Evolutionary conservation across 768 basidiomycete genomes (phyloP).

Genomic region (Exidia glandulosa): DNA sequence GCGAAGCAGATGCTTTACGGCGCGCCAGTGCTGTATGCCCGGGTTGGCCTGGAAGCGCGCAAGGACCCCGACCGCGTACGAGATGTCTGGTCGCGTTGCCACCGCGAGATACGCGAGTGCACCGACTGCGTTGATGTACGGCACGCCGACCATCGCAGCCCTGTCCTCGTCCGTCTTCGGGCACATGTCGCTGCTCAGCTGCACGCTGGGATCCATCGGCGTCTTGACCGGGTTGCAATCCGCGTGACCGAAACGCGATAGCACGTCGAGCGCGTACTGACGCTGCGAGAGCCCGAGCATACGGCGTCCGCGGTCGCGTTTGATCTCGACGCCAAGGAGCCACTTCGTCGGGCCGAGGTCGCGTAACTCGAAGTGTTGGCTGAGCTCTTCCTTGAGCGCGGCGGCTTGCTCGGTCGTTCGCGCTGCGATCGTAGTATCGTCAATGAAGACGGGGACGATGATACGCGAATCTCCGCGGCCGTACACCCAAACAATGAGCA

Average conservation of each 20-base stretch:
- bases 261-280: conserved; percentile 11
- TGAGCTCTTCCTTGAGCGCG: conserved; percentile 17
- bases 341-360: conserved; percentile 7
- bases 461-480: too few relatives aligned
- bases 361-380: conserved; percentile 15
- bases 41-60: conserved; percentile 7
- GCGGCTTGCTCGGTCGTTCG: too few relatives aligned
- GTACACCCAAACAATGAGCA: too few relatives aligned
- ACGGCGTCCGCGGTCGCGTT: conserved; percentile 1
- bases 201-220: conserved; percentile 7
- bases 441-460: conserved; percentile 4
- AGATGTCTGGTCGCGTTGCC: conserved; percentile 5
- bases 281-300: too few relatives aligned
- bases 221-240: conserved; percentile 8
- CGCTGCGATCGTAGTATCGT: conserved; percentile 5
- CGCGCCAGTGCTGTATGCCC: conserved; percentile 5
- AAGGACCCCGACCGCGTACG: conserved; percentile 3
- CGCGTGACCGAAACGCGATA: conserved; percentile 3
- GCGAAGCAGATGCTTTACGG: too few relatives aligned
- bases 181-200: conserved; percentile 3
- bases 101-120: conserved; percentile 4
- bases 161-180: conserved; percentile 6
- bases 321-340: too few relatives aligned
- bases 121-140: too few relatives aligned
- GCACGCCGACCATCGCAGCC: conserved; percentile 11